These are phyloP conservation scores for Neurospora sp. DNA, from an alignment of 495 filamentous ascomycete species.

Conservation along the genomic window DNA sequence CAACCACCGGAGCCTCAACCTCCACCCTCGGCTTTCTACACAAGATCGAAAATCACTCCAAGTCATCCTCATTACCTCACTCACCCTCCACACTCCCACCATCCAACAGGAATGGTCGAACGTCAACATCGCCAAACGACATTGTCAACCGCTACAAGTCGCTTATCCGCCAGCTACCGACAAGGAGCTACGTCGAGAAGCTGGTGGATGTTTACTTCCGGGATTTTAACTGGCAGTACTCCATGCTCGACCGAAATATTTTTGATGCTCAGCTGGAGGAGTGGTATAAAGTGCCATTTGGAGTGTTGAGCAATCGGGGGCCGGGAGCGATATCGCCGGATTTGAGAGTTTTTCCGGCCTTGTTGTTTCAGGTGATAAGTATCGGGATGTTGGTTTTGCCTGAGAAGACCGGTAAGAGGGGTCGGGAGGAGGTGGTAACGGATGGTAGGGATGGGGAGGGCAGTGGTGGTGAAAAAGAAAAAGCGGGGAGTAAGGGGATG, in stretches of 20 bases:
- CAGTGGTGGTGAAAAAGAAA: not conserved
- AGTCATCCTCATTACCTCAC: not conserved
- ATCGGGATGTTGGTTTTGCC: slow-evolving; percentile 45
- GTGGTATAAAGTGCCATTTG: slow-evolving; percentile 42
- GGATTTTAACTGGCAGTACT: slow-evolving; percentile 52
- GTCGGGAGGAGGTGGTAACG: not conserved
- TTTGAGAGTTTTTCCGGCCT: slow-evolving; percentile 42
- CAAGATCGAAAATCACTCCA: slow-evolving; percentile 29
- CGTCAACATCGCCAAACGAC: not conserved
- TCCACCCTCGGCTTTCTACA: slow-evolving; percentile 40
- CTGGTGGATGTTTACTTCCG: slow-evolving; percentile 45
- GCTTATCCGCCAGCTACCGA: slow-evolving; percentile 42
- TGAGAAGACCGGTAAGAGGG: slow-evolving; percentile 27
- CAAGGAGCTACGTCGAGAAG: slow-evolving; percentile 40
- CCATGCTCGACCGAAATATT: slow-evolving; percentile 40
- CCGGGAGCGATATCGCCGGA: slow-evolving; percentile 32
- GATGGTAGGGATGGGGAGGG: not conserved
- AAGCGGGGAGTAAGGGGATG: not conserved
- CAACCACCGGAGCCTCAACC: slow-evolving; percentile 32
- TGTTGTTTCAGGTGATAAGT: slow-evolving; percentile 48
- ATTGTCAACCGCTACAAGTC: slow-evolving; percentile 37
- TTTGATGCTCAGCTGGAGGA: slow-evolving; percentile 39
- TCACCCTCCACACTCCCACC: slow-evolving; percentile 5
- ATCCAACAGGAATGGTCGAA: not conserved
- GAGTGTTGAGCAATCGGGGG: slow-evolving; percentile 28